Percentiles rank a stretch among this genome's conserved stretches.
phyloP scores from a whole-genome alignment of 768 basidiomycete genomes.

The Suillus spraguei region DNA sequence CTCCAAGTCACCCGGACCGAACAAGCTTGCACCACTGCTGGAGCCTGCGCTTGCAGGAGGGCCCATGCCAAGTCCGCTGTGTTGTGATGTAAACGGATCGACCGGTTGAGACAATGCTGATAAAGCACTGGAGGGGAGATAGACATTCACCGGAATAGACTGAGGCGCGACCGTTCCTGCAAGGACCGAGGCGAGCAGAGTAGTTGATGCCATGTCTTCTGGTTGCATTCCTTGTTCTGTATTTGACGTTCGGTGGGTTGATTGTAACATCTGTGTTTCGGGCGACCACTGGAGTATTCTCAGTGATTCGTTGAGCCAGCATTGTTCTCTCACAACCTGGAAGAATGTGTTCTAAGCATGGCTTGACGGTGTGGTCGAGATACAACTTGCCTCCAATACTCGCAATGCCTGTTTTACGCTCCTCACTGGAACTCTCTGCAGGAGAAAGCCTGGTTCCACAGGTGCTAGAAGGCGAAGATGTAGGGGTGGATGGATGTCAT shows the following conservation, averaged over 20 bases:
- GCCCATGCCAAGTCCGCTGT: conserved; percentile 29
- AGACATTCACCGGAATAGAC: conserved; percentile 71
- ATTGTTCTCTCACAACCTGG: conserved; percentile 79
- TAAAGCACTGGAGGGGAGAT: conserved; percentile 46
- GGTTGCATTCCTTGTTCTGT: conserved; percentile 29
- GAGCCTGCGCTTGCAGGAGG: conserved; percentile 23
- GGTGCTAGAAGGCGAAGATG: conserved; percentile 67
- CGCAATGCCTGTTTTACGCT: conserved; percentile 76
- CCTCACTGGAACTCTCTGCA: conserved; percentile 71
- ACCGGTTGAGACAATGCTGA: conserved; percentile 23
- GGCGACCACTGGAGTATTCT: conserved; percentile 61
- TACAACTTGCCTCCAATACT: conserved; percentile 61
- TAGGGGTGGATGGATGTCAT: conserved; percentile 67
- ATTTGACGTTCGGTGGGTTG: not conserved
- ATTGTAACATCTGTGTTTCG: conserved; percentile 35
- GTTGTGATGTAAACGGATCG: conserved; percentile 13
- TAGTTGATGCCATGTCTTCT: conserved; percentile 43
- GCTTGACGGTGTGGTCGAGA: not conserved
- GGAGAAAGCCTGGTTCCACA: conserved; percentile 74
- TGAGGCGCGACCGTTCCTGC: conserved; percentile 45
- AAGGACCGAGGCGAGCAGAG: conserved; percentile 66
- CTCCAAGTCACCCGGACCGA: conserved; percentile 34
- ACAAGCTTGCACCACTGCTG: conserved; percentile 29
- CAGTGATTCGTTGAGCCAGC: conserved; percentile 81
- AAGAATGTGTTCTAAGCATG: conserved; percentile 3